These are phyloP conservation scores for Plasmodium coatneyi DNA, from an alignment of 169 alveolate species.

Conservation along the genomic window DNA sequence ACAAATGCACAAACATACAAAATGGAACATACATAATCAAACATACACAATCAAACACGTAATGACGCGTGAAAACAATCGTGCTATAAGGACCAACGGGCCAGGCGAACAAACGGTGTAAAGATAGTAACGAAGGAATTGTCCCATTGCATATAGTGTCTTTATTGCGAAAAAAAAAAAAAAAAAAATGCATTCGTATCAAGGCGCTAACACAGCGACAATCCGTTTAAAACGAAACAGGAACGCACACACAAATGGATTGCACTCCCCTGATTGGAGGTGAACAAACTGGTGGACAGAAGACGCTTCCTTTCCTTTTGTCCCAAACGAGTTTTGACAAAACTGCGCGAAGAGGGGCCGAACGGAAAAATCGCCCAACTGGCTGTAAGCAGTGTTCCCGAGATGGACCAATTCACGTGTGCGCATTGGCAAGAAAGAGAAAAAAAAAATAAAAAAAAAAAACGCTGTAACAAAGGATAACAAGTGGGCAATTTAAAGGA, in stretches of 20 bases:
- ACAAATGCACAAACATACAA: neutral
- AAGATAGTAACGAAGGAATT: neutral
- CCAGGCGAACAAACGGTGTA: neutral
- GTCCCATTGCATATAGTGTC: neutral
- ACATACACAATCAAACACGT: neutral
- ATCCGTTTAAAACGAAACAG: neutral
- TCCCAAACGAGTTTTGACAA: neutral
- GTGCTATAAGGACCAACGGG: neutral
- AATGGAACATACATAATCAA: neutral
- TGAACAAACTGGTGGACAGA: neutral
- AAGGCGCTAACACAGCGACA: neutral
- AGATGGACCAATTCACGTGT: neutral
- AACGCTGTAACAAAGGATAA: neutral
- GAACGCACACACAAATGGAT: neutral
- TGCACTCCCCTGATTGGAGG: neutral
- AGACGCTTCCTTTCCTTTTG: neutral
- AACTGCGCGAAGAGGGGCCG: neutral
- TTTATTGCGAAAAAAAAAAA: neutral
- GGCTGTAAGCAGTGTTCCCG: neutral
- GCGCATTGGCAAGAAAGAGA: neutral
- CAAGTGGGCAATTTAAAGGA: neutral
- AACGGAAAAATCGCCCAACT: neutral
- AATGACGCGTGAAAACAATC: neutral
- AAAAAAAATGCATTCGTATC: constrained; percentile 4
- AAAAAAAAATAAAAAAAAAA: too few relatives aligned